Evolutionary conservation across 352 stramenopile species (phyloP).

Genomic region (Phytophthora syringae): DNA sequence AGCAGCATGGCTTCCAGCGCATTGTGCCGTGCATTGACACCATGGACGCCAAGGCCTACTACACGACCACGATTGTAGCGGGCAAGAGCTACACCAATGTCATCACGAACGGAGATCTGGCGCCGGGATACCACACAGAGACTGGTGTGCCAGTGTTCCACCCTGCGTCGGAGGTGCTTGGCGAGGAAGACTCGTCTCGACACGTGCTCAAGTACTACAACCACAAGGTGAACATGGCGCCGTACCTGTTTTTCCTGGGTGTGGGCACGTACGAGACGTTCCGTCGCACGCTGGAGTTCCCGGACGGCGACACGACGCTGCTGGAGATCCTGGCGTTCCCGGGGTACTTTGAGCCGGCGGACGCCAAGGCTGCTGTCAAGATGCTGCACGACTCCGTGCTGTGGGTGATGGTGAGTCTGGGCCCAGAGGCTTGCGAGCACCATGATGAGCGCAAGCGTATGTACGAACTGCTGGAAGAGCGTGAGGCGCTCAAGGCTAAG

Average conservation of each 20-base stretch:
- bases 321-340: conserved; percentile 79
- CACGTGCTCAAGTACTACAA: conserved; percentile 85
- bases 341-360: conserved; percentile 66
- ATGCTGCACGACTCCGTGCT: conserved; percentile 82
- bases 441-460: conserved; percentile 76
- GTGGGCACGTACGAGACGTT: conserved; percentile 84
- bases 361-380: conserved; percentile 72
- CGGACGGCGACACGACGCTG: conserved; percentile 73
- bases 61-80: conserved; percentile 79
- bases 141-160: conserved; percentile 72
- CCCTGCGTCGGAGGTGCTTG: conserved; percentile 54
- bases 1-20: conserved; percentile 82
- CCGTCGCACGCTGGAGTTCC: conserved; percentile 74
- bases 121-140: conserved; percentile 65
- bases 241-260: conserved; percentile 83
- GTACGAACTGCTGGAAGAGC: conserved; percentile 69
- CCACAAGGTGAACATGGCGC: conserved; percentile 86
- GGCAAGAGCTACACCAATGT: conserved; percentile 83
- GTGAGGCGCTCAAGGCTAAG: conserved; percentile 73
- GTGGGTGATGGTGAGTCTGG: conserved; percentile 77
- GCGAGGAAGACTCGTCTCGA: conserved; percentile 54
- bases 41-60: conserved; percentile 84
- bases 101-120: conserved; percentile 81
- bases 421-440: conserved; percentile 72
- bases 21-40: conserved; percentile 83